phyloP scores from a whole-genome alignment of 371 early-diverging fungal species.

The Saksenaea oblongispora region DNA sequence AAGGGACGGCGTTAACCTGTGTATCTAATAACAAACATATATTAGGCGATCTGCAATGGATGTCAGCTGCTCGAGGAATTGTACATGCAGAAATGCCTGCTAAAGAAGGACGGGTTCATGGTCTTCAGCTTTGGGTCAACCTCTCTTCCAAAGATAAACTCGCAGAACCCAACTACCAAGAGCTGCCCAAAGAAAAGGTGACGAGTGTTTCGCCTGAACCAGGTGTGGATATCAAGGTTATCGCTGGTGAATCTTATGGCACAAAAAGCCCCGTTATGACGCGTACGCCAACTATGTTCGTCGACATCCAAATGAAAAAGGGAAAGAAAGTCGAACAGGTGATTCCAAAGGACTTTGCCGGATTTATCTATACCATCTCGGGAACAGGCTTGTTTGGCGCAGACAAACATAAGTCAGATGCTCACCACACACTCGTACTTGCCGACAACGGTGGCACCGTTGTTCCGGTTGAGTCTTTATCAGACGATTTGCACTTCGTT shows the following conservation, averaged over 20 bases:
- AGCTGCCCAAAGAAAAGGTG: conserved; percentile 62
- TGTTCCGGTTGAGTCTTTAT: conserved; percentile 48
- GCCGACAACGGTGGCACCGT: conserved; percentile 44
- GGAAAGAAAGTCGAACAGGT: conserved; percentile 54
- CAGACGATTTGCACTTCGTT: conserved; percentile 59
- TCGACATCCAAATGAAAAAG: conserved; percentile 67
- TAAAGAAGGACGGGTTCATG: conserved; percentile 49
- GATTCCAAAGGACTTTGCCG: conserved; percentile 62
- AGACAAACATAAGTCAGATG: conserved; percentile 46
- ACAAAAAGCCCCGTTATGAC: conserved; percentile 63
- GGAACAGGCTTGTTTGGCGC: conserved; percentile 61
- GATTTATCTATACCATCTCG: conserved; percentile 68
- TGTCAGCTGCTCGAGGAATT: conserved; percentile 81
- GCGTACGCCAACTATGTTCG: conserved; percentile 70
- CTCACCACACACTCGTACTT: conserved; percentile 57
- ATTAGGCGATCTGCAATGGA: conserved; percentile 57
- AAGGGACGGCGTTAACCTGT: conserved; percentile 12
- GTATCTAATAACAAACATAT: neutral
- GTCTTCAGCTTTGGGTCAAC: conserved; percentile 88
- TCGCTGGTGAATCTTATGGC: conserved; percentile 74
- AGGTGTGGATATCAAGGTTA: conserved; percentile 71
- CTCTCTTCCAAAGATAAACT: conserved; percentile 80
- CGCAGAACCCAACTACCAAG: conserved; percentile 78
- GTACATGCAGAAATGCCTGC: conserved; percentile 80
- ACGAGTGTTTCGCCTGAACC: conserved; percentile 55